A percentile compares a stretch with the other conserved stretches of the same genome.
Conservation (phyloP, 139 green algal genomes). For the Tetraselmis chui region DNA sequence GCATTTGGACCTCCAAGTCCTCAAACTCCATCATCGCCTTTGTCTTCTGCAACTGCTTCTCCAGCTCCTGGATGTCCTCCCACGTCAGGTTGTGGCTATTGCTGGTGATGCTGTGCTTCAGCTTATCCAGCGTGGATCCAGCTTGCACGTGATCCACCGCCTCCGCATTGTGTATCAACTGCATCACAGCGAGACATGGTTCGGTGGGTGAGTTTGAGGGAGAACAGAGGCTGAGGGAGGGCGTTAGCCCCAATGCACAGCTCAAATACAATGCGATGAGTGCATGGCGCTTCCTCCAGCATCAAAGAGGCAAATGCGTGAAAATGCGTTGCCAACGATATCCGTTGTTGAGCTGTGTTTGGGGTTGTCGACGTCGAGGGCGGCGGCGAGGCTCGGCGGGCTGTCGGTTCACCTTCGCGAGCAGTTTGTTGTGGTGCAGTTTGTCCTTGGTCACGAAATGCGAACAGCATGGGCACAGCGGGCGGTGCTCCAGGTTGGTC, state of each 20-base stretch:
- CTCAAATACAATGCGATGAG: no score
- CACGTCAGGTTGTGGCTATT: background rate
- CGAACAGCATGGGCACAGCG: constrained; percentile 61
- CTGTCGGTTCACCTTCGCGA: constrained; percentile 47
- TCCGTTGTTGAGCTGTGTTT: no score
- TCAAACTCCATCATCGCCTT: background rate
- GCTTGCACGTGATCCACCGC: background rate
- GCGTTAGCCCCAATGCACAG: constrained; percentile 11
- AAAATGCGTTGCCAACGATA: background rate
- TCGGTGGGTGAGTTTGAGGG: no score
- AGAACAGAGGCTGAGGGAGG: background rate
- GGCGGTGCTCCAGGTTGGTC: constrained; percentile 51
- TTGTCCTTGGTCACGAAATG: constrained; percentile 52
- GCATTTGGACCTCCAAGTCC: constrained; percentile 30
- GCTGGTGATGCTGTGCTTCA: constrained; percentile 29
- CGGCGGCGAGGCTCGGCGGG: background rate
- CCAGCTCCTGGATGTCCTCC: background rate
- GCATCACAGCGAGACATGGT: no score
- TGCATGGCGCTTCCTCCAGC: no score
- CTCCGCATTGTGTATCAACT: constrained; percentile 21
- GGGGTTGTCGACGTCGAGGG: no score
- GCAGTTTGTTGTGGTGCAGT: constrained; percentile 75
- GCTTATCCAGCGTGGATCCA: constrained; percentile 27
- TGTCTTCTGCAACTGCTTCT: background rate
- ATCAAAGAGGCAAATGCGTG: constrained; percentile 17